Evolutionary conservation across 1,284 basidiomycete species (phyloP).

Genomic region (Rhodotorula sp.): DNA sequence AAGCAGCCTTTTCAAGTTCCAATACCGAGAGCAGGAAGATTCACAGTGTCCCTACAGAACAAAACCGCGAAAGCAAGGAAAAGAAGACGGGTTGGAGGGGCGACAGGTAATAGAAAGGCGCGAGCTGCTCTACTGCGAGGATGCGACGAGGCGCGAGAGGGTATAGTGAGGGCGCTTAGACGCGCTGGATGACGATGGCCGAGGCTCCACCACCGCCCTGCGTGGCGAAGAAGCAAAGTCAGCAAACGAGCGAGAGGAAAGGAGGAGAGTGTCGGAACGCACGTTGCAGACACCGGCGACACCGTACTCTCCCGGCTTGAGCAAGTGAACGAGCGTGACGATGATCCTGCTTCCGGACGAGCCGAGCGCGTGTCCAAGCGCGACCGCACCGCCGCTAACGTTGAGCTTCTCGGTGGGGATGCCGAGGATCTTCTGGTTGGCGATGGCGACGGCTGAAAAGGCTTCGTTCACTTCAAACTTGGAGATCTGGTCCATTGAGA

Average conservation of each 20-base stretch:
- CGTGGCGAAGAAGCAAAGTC: conserved; percentile 20
- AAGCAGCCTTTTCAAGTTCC: too few species aligned
- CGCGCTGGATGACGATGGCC: conserved; percentile 80
- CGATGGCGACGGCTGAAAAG: conserved; percentile 51
- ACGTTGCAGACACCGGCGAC: conserved; percentile 96
- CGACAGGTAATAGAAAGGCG: too few species aligned
- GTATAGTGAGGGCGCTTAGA: conserved; percentile 53
- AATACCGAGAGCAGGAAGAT: too few species aligned
- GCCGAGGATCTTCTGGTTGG: conserved; percentile 50
- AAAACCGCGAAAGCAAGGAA: too few species aligned
- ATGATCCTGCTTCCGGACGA: conserved; percentile 94
- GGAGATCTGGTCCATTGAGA: conserved; percentile 79
- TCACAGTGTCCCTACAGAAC: too few species aligned
- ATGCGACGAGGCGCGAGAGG: neutral
- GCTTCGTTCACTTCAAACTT: conserved; percentile 90
- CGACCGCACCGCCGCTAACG: conserved; percentile 66
- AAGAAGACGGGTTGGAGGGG: too few species aligned
- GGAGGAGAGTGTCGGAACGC: neutral
- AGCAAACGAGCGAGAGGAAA: conserved; percentile 16
- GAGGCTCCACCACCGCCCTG: conserved; percentile 84
- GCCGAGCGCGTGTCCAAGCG: conserved; percentile 67
- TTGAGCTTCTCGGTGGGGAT: conserved; percentile 83
- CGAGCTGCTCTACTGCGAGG: too few species aligned
- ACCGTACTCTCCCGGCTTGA: conserved; percentile 94
- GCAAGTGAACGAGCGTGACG: conserved; percentile 85